A percentile compares a stretch with the other conserved stretches of the same genome.
Evolutionary conservation across 345 rosid genomes (phyloP).

Genomic region (Brassica incana): DNA sequence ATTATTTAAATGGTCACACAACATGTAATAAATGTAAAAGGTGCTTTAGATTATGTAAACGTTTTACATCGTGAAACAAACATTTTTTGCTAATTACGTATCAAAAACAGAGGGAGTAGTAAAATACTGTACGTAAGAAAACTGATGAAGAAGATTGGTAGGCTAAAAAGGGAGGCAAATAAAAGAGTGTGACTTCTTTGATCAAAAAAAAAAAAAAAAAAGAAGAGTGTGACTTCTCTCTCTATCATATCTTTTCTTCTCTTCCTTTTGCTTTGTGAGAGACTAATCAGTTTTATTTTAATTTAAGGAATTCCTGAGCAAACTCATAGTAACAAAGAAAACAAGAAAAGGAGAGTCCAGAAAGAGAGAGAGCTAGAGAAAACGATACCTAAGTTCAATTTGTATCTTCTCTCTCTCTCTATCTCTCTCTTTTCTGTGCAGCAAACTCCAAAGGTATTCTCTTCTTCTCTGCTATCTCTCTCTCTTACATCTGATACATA

Average conservation of each 20-base stretch:
- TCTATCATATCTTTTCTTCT: constrained; percentile 17
- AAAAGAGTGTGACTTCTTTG: constrained; percentile 53
- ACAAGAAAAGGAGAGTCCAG: constrained; percentile 44
- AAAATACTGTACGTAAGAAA: neutral
- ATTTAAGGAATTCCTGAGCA: constrained; percentile 6
- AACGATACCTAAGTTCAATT: constrained; percentile 59
- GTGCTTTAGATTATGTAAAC: too few relatives aligned
- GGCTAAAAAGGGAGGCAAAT: constrained; percentile 34
- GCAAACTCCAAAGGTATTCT: constrained; percentile 41
- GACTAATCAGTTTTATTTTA: constrained; percentile 3
- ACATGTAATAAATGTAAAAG: too few relatives aligned
- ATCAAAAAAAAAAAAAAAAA: too few relatives aligned
- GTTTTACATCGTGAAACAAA: too few relatives aligned
- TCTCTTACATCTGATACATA: neutral
- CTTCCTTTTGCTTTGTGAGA: constrained; percentile 34
- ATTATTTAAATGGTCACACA: too few relatives aligned
- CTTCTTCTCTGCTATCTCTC: constrained; percentile 15
- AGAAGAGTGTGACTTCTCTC: constrained; percentile 54
- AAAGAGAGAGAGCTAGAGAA: constrained; percentile 46
- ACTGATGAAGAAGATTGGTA: constrained; percentile 23
- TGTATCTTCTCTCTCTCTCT: constrained; percentile 13
- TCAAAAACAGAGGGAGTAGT: neutral
- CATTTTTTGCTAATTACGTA: too few relatives aligned
- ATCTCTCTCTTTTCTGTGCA: constrained; percentile 47
- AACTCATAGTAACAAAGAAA: constrained; percentile 40